Conservation (phyloP, 2,329 filamentous ascomycete genomes). For the Nannizziopsis barbatae region DNA sequence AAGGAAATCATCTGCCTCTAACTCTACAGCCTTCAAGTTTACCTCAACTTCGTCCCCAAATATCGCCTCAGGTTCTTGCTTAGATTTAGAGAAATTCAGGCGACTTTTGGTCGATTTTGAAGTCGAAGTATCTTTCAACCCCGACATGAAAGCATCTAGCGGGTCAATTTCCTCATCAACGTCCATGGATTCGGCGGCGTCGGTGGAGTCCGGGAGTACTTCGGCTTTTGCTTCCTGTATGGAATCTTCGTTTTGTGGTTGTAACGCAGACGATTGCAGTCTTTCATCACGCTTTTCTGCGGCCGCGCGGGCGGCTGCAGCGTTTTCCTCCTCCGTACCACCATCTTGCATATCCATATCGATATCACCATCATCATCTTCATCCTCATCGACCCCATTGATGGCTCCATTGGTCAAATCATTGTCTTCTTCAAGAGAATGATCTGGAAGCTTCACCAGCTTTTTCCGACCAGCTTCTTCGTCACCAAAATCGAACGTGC, state of each 20-base stretch:
- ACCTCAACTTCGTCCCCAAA: constrained; percentile 76
- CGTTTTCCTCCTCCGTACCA: constrained; percentile 75
- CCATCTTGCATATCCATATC: constrained; percentile 63
- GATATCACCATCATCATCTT: constrained; percentile 57
- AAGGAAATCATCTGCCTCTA: constrained; percentile 53
- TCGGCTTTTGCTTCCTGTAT: neutral
- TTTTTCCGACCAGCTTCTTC: constrained; percentile 80
- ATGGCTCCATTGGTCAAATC: constrained; percentile 45
- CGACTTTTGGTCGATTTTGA: constrained; percentile 27
- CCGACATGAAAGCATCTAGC: constrained; percentile 91
- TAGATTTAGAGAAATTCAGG: constrained; percentile 27
- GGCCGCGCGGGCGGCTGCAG: constrained; percentile 71
- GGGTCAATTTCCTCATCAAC: constrained; percentile 61
- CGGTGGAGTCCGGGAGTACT: neutral
- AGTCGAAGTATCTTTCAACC: constrained; percentile 42
- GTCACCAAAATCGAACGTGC: constrained; percentile 73
- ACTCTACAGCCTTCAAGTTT: constrained; percentile 50
- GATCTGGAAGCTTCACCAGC: constrained; percentile 76
- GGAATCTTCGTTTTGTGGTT: neutral
- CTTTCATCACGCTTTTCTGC: constrained; percentile 72
- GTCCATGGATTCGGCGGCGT: constrained; percentile 15
- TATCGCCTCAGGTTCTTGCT: constrained; percentile 67
- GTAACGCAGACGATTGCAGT: constrained; percentile 28
- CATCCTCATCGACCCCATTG: constrained; percentile 41
- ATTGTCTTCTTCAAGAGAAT: constrained; percentile 54